A percentile compares a stretch with the other conserved stretches of the same genome.
Conservation (phyloP, 2,329 filamentous ascomycete species). For the Alternaria panax region DNA sequence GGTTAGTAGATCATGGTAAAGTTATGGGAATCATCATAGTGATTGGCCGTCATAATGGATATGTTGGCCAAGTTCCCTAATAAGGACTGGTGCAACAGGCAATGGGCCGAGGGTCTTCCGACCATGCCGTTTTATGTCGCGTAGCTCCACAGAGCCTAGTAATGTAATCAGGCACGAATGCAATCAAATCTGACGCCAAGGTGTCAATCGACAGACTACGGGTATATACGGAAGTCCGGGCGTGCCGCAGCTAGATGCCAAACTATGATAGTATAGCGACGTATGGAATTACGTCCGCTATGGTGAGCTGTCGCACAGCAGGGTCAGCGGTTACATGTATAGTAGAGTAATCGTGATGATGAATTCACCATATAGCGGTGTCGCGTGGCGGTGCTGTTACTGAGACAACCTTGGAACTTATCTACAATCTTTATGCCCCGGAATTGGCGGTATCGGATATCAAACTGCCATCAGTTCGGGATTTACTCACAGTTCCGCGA, state of each 20-base stretch:
- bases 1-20: too few relatives aligned
- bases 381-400: too few relatives aligned
- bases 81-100: too few relatives aligned
- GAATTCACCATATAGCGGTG: too few relatives aligned
- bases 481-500: slow-evolving; percentile 18
- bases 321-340: background rate
- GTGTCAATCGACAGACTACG: background rate
- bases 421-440: too few relatives aligned
- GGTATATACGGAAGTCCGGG: background rate
- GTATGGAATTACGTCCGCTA: background rate
- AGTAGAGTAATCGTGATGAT: background rate
- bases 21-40: too few relatives aligned
- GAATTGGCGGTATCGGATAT: too few relatives aligned
- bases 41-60: too few relatives aligned
- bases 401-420: too few relatives aligned
- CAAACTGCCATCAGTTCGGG: background rate
- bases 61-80: too few relatives aligned
- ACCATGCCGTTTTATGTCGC: too few relatives aligned
- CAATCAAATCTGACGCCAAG: slow-evolving; percentile 16
- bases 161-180: slow-evolving; percentile 23
- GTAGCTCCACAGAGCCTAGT: background rate
- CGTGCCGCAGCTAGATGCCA: background rate
- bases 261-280: background rate
- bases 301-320: background rate
- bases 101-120: too few relatives aligned